Conservation (phyloP, 306 rosid species). For the Potentilla sterilis region DNA sequence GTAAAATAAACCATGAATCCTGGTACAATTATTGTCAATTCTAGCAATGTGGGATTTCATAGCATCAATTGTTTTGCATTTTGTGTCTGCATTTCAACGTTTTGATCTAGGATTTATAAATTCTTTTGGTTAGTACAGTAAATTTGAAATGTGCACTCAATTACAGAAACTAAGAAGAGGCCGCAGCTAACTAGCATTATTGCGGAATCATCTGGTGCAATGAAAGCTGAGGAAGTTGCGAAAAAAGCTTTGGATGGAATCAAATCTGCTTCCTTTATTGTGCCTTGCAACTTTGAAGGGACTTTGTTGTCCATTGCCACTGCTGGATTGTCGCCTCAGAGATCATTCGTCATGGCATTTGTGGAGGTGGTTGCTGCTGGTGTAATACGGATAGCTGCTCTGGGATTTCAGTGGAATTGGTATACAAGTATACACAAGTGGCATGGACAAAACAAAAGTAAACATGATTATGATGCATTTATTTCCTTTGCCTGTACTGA, state of each 20-base stretch:
- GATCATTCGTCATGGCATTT: conserved; percentile 78
- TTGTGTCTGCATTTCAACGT: background rate
- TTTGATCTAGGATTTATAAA: too few species aligned
- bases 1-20: conserved; percentile 29
- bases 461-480: conserved; percentile 11
- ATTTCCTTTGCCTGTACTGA: background rate
- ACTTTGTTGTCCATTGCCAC: conserved; percentile 60
- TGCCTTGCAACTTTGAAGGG: conserved; percentile 87
- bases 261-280: conserved; percentile 56
- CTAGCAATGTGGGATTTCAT: background rate
- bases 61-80: background rate
- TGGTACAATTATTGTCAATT: background rate
- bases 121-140: background rate
- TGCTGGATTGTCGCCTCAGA: conserved; percentile 84
- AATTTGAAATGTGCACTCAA: background rate
- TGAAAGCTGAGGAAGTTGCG: conserved; percentile 89
- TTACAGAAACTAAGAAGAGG: conserved; percentile 66
- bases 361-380: conserved; percentile 67
- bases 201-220: conserved; percentile 60
- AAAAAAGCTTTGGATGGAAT: conserved; percentile 73
- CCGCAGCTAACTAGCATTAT: conserved; percentile 72
- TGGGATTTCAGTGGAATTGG: conserved; percentile 81
- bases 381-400: conserved; percentile 48
- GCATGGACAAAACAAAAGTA: conserved; percentile 49
- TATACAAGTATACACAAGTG: conserved; percentile 70